Percentiles rank a stretch among this genome's conserved stretches.
Conservation (phyloP, 208 protist genomes). For the Vickermania ingenoplastis region DNA sequence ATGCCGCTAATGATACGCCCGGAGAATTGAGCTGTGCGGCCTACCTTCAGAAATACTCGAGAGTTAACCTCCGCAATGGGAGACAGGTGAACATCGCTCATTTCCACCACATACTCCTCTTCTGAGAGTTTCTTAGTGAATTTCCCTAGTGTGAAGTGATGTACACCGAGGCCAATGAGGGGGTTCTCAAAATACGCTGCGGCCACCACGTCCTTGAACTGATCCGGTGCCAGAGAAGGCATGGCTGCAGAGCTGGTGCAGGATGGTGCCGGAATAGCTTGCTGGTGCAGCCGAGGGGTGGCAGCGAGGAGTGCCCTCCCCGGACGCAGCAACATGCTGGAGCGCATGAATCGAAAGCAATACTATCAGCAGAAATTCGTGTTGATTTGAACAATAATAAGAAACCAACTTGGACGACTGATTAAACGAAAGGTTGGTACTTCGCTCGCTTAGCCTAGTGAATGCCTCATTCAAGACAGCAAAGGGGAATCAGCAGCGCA, state of each 20-base stretch:
- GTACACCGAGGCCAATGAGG: slow-evolving; percentile 42
- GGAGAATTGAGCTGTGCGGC: slow-evolving; percentile 12
- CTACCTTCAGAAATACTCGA: slow-evolving; percentile 51
- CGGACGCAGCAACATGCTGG: no score
- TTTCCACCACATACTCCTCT: slow-evolving; percentile 56
- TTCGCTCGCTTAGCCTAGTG: no score
- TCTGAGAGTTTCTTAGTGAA: slow-evolving; percentile 35
- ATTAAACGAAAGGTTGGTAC: no score
- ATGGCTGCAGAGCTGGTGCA: not conserved
- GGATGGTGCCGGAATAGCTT: no score
- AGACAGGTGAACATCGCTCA: slow-evolving; percentile 56
- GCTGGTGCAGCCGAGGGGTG: no score
- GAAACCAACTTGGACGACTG: no score
- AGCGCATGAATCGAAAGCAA: no score
- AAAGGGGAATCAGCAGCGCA: no score
- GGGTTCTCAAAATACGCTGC: slow-evolving; percentile 58
- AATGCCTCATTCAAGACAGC: no score
- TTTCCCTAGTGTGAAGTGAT: slow-evolving; percentile 54
- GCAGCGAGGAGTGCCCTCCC: no score
- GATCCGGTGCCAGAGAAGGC: slow-evolving; percentile 5
- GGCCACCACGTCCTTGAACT: slow-evolving; percentile 10
- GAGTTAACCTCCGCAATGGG: slow-evolving; percentile 72
- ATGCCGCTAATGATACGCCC: slow-evolving; percentile 56
- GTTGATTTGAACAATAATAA: no score
- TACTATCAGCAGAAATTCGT: no score